phyloP scores from a whole-genome alignment of 208 protist genomes.

The Trypanosoma boissoni region DNA sequence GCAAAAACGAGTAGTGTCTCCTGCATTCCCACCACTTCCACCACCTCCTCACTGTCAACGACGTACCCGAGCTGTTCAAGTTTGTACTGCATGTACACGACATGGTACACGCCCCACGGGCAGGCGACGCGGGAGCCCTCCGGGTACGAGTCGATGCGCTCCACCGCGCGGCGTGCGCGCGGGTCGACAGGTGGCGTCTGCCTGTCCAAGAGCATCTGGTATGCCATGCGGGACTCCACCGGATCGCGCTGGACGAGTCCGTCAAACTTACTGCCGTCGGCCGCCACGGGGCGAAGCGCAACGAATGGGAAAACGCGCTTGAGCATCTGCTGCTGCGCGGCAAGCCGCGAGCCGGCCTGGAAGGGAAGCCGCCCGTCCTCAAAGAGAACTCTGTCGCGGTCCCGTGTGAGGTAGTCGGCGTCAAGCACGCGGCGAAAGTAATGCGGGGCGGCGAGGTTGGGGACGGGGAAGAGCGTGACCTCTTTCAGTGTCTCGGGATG shows the following conservation, averaged over 20 bases:
- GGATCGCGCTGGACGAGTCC: conserved; percentile 67
- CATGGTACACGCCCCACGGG: conserved; percentile 85
- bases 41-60: conserved; percentile 44
- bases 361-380: conserved; percentile 83
- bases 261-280: conserved; percentile 66
- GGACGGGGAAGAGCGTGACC: conserved; percentile 76
- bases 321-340: conserved; percentile 36
- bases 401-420: conserved; percentile 27
- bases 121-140: conserved; percentile 51
- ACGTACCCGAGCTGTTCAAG: conserved; percentile 62
- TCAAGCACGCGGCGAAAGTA: conserved; percentile 66
- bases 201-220: conserved; percentile 73
- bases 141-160: conserved; percentile 74
- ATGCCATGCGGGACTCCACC: conserved; percentile 84
- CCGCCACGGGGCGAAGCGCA: conserved; percentile 53
- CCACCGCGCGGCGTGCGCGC: conserved; percentile 67
- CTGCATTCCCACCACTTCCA: conserved; percentile 60
- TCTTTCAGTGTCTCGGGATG: conserved; percentile 71
- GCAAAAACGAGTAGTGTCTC: conserved; percentile 41
- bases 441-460: conserved; percentile 58
- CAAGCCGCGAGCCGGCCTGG: conserved; percentile 37
- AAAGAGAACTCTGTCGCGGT: conserved; percentile 76
- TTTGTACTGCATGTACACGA: conserved; percentile 79
- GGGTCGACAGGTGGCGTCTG: conserved; percentile 75
- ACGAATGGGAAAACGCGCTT: conserved; percentile 65